Conservation (phyloP, 805 yeast species). For the Myxozyma geophila region DNA sequence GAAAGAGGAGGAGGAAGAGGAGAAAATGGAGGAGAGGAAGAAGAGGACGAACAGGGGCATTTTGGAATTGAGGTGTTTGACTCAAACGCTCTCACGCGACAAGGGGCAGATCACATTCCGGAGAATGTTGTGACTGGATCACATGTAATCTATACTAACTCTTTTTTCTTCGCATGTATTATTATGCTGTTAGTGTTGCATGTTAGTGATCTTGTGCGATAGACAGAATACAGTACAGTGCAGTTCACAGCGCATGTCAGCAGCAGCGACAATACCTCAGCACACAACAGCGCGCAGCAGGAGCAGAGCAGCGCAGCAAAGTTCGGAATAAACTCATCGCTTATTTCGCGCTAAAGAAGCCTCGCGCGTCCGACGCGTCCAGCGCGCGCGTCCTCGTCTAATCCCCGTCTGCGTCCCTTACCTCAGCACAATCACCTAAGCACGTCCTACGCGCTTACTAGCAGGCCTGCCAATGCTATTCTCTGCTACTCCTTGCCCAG, state of each 20-base stretch:
- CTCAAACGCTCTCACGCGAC: constrained; percentile 4
- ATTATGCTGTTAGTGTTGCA: not conserved
- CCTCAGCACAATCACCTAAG: not conserved
- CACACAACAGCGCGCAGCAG: too few species aligned
- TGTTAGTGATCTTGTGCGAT: not conserved
- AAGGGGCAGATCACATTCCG: constrained; percentile 13
- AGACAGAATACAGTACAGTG: too few species aligned
- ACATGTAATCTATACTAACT: not conserved
- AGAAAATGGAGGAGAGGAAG: not conserved
- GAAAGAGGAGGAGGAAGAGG: not conserved
- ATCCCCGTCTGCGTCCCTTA: not conserved
- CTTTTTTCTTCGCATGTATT: not conserved
- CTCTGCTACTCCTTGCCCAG: too few species aligned
- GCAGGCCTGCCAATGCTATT: too few species aligned
- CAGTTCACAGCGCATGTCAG: too few species aligned
- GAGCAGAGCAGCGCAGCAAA: too few species aligned
- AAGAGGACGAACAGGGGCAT: not conserved
- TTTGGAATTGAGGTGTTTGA: not conserved
- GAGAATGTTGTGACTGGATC: constrained; percentile 3
- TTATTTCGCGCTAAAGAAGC: not conserved
- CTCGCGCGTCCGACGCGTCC: constrained; percentile 2
- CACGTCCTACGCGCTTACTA: too few species aligned
- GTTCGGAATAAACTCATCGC: not conserved
- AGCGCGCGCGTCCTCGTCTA: not conserved
- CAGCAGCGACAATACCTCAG: too few species aligned